A percentile compares a stretch with the other conserved stretches of the same genome.
Evolutionary conservation across 139 green algal species (phyloP).

Genomic region (Chlamydomonas urium): DNA sequence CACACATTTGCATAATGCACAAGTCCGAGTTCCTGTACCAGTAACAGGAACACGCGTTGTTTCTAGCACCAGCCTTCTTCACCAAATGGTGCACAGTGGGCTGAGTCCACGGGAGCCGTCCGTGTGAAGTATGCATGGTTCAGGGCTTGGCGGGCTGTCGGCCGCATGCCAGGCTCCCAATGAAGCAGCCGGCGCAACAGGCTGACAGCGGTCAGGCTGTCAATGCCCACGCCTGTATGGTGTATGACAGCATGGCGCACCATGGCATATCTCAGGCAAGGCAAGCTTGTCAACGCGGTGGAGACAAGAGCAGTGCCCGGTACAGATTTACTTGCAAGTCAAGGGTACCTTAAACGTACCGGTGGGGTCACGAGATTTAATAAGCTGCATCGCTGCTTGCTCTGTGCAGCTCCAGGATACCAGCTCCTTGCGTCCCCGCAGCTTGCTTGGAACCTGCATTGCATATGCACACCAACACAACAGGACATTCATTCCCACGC

Average conservation of each 20-base stretch:
- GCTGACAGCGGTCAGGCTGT: conserved; percentile 22
- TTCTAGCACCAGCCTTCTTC: conserved; percentile 1
- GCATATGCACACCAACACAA: background rate
- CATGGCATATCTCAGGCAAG: too few relatives aligned
- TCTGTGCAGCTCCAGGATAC: conserved; percentile 52
- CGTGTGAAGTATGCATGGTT: conserved; percentile 37
- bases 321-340: too few relatives aligned
- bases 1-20: too few relatives aligned
- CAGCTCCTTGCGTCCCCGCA: conserved; percentile 21
- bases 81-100: conserved; percentile 8
- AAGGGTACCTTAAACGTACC: too few relatives aligned
- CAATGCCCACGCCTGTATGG: conserved; percentile 14
- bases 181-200: conserved; percentile 44
- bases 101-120: too few relatives aligned
- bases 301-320: too few relatives aligned
- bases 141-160: conserved; percentile 23
- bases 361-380: conserved; percentile 29
- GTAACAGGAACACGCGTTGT: too few relatives aligned
- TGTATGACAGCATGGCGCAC: too few relatives aligned
- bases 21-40: too few relatives aligned
- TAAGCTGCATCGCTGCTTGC: conserved; percentile 32
- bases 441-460: background rate
- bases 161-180: conserved; percentile 41
- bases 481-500: too few relatives aligned
- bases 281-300: too few relatives aligned